phyloP scores from a whole-genome alignment of 176 grass and related monocot species.

The Alopecurus myosuroides region DNA sequence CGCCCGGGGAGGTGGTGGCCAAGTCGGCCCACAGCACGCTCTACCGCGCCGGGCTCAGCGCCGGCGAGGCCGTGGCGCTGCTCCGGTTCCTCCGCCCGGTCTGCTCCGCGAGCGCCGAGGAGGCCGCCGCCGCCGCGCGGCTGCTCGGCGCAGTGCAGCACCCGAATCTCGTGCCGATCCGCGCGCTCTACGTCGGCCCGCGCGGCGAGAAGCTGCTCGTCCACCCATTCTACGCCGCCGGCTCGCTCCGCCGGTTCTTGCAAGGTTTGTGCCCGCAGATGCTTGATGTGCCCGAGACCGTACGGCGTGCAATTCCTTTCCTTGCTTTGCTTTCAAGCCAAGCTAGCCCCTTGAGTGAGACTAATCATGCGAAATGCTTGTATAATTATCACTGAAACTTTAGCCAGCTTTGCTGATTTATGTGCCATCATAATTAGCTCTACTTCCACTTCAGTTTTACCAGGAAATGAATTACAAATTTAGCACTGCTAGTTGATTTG shows the following conservation, averaged over 20 bases:
- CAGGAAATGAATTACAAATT: background rate
- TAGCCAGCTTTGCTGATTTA: background rate
- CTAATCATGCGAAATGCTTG: slow-evolving; percentile 22
- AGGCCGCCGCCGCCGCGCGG: slow-evolving; percentile 43
- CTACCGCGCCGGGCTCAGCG: slow-evolving; percentile 69
- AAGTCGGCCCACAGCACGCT: slow-evolving; percentile 80
- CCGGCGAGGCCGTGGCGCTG: slow-evolving; percentile 44
- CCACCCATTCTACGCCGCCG: slow-evolving; percentile 81
- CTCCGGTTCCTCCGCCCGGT: slow-evolving; percentile 73
- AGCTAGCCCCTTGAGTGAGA: slow-evolving; percentile 13
- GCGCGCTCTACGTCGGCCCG: slow-evolving; percentile 81
- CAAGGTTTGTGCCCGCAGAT: slow-evolving; percentile 32
- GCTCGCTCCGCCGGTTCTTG: slow-evolving; percentile 67
- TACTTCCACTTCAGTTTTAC: background rate
- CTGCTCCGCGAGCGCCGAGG: slow-evolving; percentile 51
- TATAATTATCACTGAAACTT: background rate
- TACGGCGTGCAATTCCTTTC: background rate
- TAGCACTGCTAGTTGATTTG: background rate
- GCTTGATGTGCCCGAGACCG: background rate
- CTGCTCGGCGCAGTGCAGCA: slow-evolving; percentile 54
- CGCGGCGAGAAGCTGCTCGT: slow-evolving; percentile 89
- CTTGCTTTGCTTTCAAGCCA: slow-evolving; percentile 20
- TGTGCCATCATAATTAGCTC: background rate
- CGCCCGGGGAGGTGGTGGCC: slow-evolving; percentile 86
- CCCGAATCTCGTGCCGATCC: slow-evolving; percentile 77